Evolutionary conservation across 1,139 yeast species (phyloP).

Genomic region (Taiozyma sp.): DNA sequence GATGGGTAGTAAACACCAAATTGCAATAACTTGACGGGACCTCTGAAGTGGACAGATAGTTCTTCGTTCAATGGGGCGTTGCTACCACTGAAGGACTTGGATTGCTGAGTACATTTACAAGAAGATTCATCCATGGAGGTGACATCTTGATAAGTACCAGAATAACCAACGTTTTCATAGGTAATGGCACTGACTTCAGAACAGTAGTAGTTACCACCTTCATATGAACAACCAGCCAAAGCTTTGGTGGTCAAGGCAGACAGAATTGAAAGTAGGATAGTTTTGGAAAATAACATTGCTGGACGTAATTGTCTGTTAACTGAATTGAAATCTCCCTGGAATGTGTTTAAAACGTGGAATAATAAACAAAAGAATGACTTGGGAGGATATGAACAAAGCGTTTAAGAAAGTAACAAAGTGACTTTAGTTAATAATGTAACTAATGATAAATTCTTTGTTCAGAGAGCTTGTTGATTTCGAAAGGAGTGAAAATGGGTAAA

Average conservation of each 20-base stretch:
- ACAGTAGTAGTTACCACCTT: slow-evolving; percentile 82
- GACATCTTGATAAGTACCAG: slow-evolving; percentile 74
- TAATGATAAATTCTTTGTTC: neutral
- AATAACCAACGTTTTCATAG: slow-evolving; percentile 69
- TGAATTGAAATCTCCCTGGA: neutral
- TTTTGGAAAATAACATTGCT: slow-evolving; percentile 22
- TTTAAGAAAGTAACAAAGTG: neutral
- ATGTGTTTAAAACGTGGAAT: neutral
- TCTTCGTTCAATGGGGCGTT: slow-evolving; percentile 86
- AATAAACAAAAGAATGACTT: neutral
- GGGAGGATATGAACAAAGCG: neutral
- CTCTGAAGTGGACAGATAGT: slow-evolving; percentile 89
- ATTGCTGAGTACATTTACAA: slow-evolving; percentile 52
- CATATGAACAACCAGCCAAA: slow-evolving; percentile 38
- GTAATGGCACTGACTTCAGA: slow-evolving; percentile 58
- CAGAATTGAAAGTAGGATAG: slow-evolving; percentile 20
- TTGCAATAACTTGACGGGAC: slow-evolving; percentile 74
- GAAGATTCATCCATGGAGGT: slow-evolving; percentile 61
- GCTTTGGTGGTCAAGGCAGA: slow-evolving; percentile 22
- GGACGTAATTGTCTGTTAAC: neutral
- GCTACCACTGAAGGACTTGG: slow-evolving; percentile 60
- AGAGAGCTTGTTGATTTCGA: slow-evolving; percentile 3
- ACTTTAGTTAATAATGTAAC: neutral
- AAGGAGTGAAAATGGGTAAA: slow-evolving; percentile 10
- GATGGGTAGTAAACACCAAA: slow-evolving; percentile 69